Base-by-base conservation (phyloP, 768 basidiomycete genomes). In the Austroboletus eburneus region DNA sequence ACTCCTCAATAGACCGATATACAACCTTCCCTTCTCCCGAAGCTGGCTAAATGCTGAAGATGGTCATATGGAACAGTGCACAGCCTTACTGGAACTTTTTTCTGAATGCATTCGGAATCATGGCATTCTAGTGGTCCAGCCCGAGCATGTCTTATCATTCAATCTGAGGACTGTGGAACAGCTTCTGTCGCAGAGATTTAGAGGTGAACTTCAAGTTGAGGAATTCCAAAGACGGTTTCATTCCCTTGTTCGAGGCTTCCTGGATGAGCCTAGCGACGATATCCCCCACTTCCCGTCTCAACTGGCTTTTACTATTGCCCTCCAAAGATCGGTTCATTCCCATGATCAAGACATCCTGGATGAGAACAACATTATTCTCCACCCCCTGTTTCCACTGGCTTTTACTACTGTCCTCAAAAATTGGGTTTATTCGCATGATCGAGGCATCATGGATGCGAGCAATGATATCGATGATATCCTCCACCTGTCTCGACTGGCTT, bases 101-200 rank as follows among this genome's bases (percentile, higher is more conserved):
- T 33, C 32, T 33, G 59, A 64, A 36, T 79, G 77, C 49, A 58
- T 57, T 42, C 46, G 47, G 0, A 56, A 55, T 38, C 56, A 63
- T 16, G 77, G 77, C 0, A 50, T 79, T 12, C 56, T 77, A 12
- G 60, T 79, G 3, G 51, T 63, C 13, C 77, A 79, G 35, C 77
- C n/a, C n/a, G n/a, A n/a, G n/a, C n/a, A n/a, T n/a, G n/a, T n/a
- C n/a, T n/a, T n/a, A n/a, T n/a, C n/a, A 75, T 2, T 72, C 50
- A 65, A 69, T 46, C 62, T 79, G 22, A 69, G 71, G 68, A 65
- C 63, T 0, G 55, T 77, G 17, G 69, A 76, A 33, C 55, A 44
- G 38, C 53, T 57, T 13, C 45, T 65, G 4, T n/a, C 22, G 22
- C 14, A 17, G 22, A n/a, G n/a, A n/a, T n/a, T n/a, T n/a, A n/a